Conservation (phyloP, 352 stramenopile species). For the Elongisporangium undulatum region DNA sequence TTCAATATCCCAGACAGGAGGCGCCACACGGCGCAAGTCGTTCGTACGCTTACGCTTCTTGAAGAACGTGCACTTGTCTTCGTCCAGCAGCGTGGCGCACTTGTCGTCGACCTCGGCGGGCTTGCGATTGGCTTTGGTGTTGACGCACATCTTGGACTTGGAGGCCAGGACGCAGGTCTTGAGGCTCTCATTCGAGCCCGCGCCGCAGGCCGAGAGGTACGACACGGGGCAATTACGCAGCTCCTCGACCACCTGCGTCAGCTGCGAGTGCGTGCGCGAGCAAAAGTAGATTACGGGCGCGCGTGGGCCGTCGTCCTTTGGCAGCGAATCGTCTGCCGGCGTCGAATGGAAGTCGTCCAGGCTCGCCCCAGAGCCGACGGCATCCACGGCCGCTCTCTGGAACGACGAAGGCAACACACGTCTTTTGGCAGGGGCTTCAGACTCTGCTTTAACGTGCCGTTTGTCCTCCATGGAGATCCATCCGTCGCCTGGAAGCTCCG, state of each 20-base stretch:
- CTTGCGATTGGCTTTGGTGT: slow-evolving; percentile 64
- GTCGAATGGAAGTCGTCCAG: slow-evolving; percentile 3
- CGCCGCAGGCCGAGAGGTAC: slow-evolving; percentile 23
- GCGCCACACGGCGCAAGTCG: slow-evolving; percentile 37
- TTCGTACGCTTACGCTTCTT: slow-evolving; percentile 51
- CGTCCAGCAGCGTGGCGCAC: slow-evolving; percentile 52
- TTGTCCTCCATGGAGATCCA: slow-evolving; percentile 54
- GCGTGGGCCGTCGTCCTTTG: slow-evolving; percentile 15
- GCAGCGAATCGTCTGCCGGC: neutral
- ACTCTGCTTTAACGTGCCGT: slow-evolving; percentile 13
- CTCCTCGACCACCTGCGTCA: slow-evolving; percentile 78
- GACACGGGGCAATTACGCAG: slow-evolving; percentile 70
- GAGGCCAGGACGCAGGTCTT: slow-evolving; percentile 82
- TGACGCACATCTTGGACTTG: slow-evolving; percentile 79
- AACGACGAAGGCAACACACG: slow-evolving; percentile 24
- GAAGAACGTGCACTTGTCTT: slow-evolving; percentile 50
- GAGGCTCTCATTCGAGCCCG: slow-evolving; percentile 18
- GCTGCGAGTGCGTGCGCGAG: slow-evolving; percentile 85
- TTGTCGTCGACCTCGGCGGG: slow-evolving; percentile 67
- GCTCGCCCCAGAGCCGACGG: neutral
- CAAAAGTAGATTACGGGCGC: slow-evolving; percentile 81
- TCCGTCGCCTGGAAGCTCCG: slow-evolving; percentile 7
- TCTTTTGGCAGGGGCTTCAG: slow-evolving; percentile 11
- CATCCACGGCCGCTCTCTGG: neutral
- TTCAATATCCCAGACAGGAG: slow-evolving; percentile 83